Base-by-base conservation (phyloP, 805 yeast genomes). In the Wickerhamomyces pijperi region DNA sequence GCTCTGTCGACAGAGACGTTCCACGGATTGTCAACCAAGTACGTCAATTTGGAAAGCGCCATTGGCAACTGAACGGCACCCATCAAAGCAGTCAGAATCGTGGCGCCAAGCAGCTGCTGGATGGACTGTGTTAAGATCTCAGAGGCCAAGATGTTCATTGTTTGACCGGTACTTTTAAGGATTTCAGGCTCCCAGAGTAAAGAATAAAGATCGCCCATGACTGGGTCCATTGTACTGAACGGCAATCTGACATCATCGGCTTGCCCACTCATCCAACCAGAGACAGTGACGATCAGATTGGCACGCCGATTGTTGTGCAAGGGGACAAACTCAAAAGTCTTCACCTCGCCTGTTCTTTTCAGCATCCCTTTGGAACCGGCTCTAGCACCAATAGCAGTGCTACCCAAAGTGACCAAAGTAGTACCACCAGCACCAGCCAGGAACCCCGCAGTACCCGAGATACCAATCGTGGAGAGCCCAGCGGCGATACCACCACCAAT, bases 401-500 rank as follows among this genome's bases (percentile, higher is more conserved):
- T 94, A 21, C 95, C 81, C 0, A 95, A 76, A 7, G 98, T 87
- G 37, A 92, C 95, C 18, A 87, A 72, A 0, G 96, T 86, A 7
- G 97, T 84, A 36, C 99, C 98, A 28, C 95, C 98, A 2, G 90
- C 84, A 38, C 98, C 97, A 0, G 97, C 97, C 25, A 92, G 64
- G 48, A 92, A 92, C 1, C 94, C 85, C 14, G 86, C 61, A 0
- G 97, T 86, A n/a, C 99, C 97, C 1, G 84, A 68, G 18, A 94
- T 82, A 25, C 99, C 99, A 18, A 90, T 76, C 0, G 98, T 92
- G 2, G 97, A 80, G 32, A 92, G 66, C 14, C 97, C 99, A 3
- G 97, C 97, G 2, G 97, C 98, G 21, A 92, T 55, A 52, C 99
- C 99, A 2, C 97, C 97, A 37, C 97, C 97, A 52, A 92, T 94